Evolutionary conservation across 2,329 filamentous ascomycete species (phyloP), one percentile per base, ranked within the genome.

Genomic region (Apiospora pterosperma): DNA sequence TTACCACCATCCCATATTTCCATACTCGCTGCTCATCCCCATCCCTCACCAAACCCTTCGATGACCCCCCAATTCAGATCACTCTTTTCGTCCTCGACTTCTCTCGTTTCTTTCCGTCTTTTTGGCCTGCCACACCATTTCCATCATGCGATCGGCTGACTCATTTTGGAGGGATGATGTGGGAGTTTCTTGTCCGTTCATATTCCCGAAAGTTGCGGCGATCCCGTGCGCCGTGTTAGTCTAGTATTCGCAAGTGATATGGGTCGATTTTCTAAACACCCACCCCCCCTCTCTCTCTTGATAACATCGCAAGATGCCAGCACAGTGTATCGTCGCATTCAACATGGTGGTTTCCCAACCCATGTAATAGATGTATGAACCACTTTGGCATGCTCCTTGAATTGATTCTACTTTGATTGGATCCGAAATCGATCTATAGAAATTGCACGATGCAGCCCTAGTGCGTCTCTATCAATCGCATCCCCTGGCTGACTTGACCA

Each of bases 101-200:
- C 69, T 73, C 67, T 67, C 67, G 63, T 68, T 71, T 70, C 64
- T 69, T 68, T 66, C 65, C 66, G 64, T 63, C 66, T 61, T 67
- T 55, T 55, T n/a, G 16, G 66, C 62, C 66, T 70, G 64, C 69
- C 69, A 67, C 70, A 67, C 69, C 69, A 64, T 62, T 69, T 67
- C 62, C 66, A 68, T 72, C 71, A 64, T 66, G 63, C 65, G 70
- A 55, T 73, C 65, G 62, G 68, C 70, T 72, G 71, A 73, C 69
- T 71, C 68, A 72, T 72, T 72, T 70, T 62, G 55, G 28, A 55
- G 48, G 48, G 48, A 8, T 55, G 28, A 34, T 55, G 25, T 55
- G 16, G 48, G 19, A 55, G 48, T 34, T 55, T 28, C 48, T n/a
- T 55, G 28, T 12, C 48, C 48, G 48, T 34, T n/a, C 48, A 11